These are phyloP conservation scores for Haplographium delicatum DNA, from an alignment of 495 filamentous ascomycete species.

Conservation along the genomic window DNA sequence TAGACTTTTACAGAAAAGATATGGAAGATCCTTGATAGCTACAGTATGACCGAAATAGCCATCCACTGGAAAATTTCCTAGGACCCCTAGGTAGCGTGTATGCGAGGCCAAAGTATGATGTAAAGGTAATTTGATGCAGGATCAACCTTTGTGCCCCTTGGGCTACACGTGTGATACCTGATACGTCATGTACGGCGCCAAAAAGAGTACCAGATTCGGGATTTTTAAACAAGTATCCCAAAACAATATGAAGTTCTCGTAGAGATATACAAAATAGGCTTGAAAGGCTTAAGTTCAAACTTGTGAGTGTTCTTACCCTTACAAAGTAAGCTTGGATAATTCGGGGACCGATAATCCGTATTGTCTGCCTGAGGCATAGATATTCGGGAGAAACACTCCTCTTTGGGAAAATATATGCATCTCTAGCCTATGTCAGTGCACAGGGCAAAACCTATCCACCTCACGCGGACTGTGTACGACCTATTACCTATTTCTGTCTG, in stretches of 20 bases:
- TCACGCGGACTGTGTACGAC: background rate
- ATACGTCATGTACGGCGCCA: too few relatives aligned
- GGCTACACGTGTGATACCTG: too few relatives aligned
- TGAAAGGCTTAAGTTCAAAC: background rate
- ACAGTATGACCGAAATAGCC: too few relatives aligned
- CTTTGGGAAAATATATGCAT: constrained; percentile 5
- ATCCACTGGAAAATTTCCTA: too few relatives aligned
- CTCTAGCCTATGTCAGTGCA: too few relatives aligned
- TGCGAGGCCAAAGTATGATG: too few relatives aligned
- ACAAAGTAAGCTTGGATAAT: background rate
- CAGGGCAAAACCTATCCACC: background rate
- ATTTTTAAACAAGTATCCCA: background rate
- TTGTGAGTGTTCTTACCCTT: too few relatives aligned
- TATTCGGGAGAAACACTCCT: background rate
- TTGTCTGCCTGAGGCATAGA: background rate
- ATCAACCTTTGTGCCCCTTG: too few relatives aligned
- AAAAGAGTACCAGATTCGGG: background rate
- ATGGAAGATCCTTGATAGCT: too few relatives aligned
- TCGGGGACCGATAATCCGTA: background rate
- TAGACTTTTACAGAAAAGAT: too few relatives aligned
- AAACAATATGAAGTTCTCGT: background rate
- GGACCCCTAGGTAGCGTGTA: too few relatives aligned
- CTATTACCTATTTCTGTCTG: background rate
- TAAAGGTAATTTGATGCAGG: too few relatives aligned
- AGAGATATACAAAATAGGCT: background rate